Evolutionary conservation across 2,329 filamentous ascomycete genomes (phyloP), one percentile per base, ranked within the genome.

Genomic region (Apiospora malaysiana): DNA sequence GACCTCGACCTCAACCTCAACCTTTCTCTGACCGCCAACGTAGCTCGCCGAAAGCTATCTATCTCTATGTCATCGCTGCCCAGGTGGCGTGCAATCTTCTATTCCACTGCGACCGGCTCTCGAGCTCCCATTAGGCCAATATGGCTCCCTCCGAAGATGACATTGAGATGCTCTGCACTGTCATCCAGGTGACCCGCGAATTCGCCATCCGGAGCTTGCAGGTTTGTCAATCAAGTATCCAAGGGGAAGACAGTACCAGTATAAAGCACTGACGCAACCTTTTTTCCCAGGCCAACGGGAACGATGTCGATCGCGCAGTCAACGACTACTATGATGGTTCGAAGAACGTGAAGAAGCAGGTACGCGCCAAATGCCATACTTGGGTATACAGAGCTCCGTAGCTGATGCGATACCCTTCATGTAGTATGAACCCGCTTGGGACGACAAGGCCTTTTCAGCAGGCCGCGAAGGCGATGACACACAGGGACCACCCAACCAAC

Each of bases 271-370:
- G 56, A 63, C 56, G 7, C 23, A 21, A 12, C 37, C 3, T 43
- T 43, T 23, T 42, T 46, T 14, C 45, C 67, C 69, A 85, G 82
- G 80, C 78, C 46, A 85, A 88, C 73, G 82, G 81, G 46, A 82
- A 84, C 63, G 84, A 86, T 74, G 75, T 85, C 45, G 82, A 87
- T 63, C 78, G 81, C 27, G 88, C 90, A 1, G 77, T 87, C 0
- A 83, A 82, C 70, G 85, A 89, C 69, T 90, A 82, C 74, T 88
- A 85, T 68, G 87, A 90, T 72, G 81, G 86, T 67, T 74, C 83
- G 3, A 78, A 79, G 18, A 77, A 75, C 66, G 56, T 32, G 56
- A 40, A 63, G 18, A 63, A 63, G 32, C 32, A 32, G 56, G 56
- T 63, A 63, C 32, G 56, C 56, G 12, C 56, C 8, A n/a, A 63